phyloP scores from a whole-genome alignment of 2,329 filamentous ascomycete genomes.

The Daldinia sp. region DNA sequence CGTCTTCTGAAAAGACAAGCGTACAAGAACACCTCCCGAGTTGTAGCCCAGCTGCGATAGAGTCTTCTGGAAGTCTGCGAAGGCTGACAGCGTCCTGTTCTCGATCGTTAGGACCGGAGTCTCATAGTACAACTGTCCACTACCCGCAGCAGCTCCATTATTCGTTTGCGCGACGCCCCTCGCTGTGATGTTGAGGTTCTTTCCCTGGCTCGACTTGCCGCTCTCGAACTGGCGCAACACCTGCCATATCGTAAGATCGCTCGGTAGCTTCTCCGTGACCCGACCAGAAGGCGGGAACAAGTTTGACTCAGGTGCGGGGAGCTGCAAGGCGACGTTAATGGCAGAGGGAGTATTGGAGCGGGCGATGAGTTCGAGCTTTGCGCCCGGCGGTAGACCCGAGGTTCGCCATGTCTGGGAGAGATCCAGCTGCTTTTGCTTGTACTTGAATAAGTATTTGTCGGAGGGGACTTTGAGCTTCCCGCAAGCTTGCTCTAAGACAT shows the following conservation, averaged over 20 bases:
- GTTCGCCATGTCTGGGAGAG: slow-evolving; percentile 85
- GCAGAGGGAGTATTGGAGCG: slow-evolving; percentile 85
- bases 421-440: slow-evolving; percentile 86
- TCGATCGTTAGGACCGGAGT: slow-evolving; percentile 85
- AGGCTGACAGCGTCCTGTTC: slow-evolving; percentile 78
- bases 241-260: slow-evolving; percentile 87
- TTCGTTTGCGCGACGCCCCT: slow-evolving; percentile 74
- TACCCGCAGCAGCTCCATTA: slow-evolving; percentile 60
- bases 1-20: slow-evolving; percentile 78
- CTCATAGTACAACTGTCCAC: slow-evolving; percentile 87
- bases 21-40: slow-evolving; percentile 80
- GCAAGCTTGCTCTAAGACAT: slow-evolving; percentile 89
- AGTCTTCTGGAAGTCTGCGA: slow-evolving; percentile 88
- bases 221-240: slow-evolving; percentile 90
- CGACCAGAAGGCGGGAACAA: slow-evolving; percentile 69
- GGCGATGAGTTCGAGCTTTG: slow-evolving; percentile 90
- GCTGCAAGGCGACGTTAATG: slow-evolving; percentile 87
- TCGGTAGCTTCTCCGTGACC: slow-evolving; percentile 85
- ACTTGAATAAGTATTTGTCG: slow-evolving; percentile 82
- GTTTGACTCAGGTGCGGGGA: slow-evolving; percentile 75
- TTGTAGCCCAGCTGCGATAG: slow-evolving; percentile 87
- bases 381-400: slow-evolving; percentile 82
- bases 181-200: slow-evolving; percentile 81
- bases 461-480: slow-evolving; percentile 77
- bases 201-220: slow-evolving; percentile 67